Evolutionary conservation across 371 early-diverging fungal genomes (phyloP), one percentile per base, ranked within the genome.

Genomic region (Phascolomyces articulosus): DNA sequence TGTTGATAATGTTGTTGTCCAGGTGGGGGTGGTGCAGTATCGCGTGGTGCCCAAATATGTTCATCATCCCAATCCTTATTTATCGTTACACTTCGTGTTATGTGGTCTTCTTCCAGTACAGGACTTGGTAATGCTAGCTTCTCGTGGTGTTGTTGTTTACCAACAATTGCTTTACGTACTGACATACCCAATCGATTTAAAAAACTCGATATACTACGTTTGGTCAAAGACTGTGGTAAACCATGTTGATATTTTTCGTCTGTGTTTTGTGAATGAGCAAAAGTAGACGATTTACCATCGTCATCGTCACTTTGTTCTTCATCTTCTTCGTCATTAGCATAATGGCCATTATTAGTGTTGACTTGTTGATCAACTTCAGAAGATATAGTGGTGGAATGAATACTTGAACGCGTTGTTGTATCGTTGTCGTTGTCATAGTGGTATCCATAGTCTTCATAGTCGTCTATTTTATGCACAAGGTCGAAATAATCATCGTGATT

Each of bases 391-490:
- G n/a, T 51, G 15, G 29, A 62, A 40, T 26, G 53, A 20, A 49
- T 53, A 21, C 31, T 62, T 24, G 48, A 48, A 53, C 20, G 41
- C 11, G 31, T 44, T 21, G 49, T 48, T 48, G 16, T 51, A 18
- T 61, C 53, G 38, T 61, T 24, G 26, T 51, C 49, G 47, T 58
- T 41, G 59, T 58, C 62, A 40, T 53, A 9, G 26, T 51, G 28
- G 11, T 34, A 28, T 16, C 48, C 59, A 26, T 41, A 13, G 44
- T 58, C 59, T 4, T 58, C 59, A 40, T 58, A 28, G 7, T 58
- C 18, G 6, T 58, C 59, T 18, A n/a, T 44, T 9, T 58, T 26
- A 41, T 23, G 38, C 10, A 57, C 18, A 29, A 31, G 41, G 41
- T 24, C n/a, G n/a, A 44, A 18, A 44, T 18, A n/a, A 18, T 44